Conservation (phyloP, 495 filamentous ascomycete species). For the Staphylotrichum tortipilum region DNA sequence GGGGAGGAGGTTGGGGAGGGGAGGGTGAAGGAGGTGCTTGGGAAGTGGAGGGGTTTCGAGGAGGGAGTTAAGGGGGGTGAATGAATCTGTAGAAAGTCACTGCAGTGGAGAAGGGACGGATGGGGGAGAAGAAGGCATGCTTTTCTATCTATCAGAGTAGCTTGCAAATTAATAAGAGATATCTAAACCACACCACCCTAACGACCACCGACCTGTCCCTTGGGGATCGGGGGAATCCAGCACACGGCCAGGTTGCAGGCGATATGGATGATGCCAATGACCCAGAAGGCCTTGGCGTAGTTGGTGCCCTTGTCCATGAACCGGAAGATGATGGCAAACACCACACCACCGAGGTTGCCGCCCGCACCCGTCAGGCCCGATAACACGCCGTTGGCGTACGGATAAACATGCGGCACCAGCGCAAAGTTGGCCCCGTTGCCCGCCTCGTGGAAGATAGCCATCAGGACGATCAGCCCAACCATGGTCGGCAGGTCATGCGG, state of each 20-base stretch:
- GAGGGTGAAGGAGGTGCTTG: background rate
- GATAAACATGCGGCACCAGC: slow-evolving; percentile 76
- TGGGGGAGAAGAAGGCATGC: background rate
- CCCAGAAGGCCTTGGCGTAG: slow-evolving; percentile 66
- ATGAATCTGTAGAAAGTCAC: too few species aligned
- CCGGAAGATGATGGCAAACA: slow-evolving; percentile 80
- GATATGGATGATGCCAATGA: slow-evolving; percentile 65
- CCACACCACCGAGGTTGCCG: slow-evolving; percentile 77
- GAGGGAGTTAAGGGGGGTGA: too few species aligned
- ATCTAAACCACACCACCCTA: background rate
- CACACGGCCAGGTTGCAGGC: slow-evolving; percentile 53
- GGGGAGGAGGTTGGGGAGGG: background rate
- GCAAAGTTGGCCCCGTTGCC: slow-evolving; percentile 82
- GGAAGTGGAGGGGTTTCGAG: background rate
- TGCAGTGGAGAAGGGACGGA: background rate
- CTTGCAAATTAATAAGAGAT: background rate
- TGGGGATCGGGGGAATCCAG: slow-evolving; percentile 66
- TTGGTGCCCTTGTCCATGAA: slow-evolving; percentile 52
- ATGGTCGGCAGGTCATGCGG: slow-evolving; percentile 52
- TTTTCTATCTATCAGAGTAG: background rate
- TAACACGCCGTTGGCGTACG: slow-evolving; percentile 58
- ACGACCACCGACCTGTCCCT: slow-evolving; percentile 27
- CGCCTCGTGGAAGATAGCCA: slow-evolving; percentile 77
- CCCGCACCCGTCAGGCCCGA: slow-evolving; percentile 68
- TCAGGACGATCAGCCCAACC: slow-evolving; percentile 63